Base-by-base conservation (phyloP, 2,329 filamentous ascomycete genomes). In the Xylariales sp. region DNA sequence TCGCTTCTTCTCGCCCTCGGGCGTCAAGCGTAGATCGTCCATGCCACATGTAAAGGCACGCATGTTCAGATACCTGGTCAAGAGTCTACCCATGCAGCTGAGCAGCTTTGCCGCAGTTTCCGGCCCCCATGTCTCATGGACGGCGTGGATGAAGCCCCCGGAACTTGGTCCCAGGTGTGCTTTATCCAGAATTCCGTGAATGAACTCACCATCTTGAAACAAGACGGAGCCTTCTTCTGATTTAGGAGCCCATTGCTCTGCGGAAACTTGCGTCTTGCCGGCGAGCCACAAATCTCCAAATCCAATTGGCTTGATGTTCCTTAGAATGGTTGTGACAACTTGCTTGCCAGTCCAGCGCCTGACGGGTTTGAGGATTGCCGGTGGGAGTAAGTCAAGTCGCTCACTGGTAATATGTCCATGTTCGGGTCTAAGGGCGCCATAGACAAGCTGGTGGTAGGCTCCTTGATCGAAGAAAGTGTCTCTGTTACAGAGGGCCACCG, bases 21-120 rank as follows among this genome's bases (percentile, higher is more conserved):
- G 70, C 1, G 91, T 97, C 36, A 98, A 77, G 41, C 85, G 80
- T 41, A 98, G 72, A 70, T 98, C 94, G 54, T 98, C 91, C 63
- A 98, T 95, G 58, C 94, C 94, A 61, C 93, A 98, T 47, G 88
- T 93, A 60, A 97, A 97, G 2, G 91, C 93, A 36, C 90, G 78
- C 82, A 96, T 95, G 56, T 93, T 87, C 43, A 97, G 73, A 47
- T 90, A 84, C 53, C 90, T 85, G 0, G 93, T 98, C 46, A 98
- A 67, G 18, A 98, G 72, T 40, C 93, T 81, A 38, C 93, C 93
- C 39, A 98, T 73, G 50, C 91, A 85, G 69, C 89, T 94, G 38
- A 98, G 77, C 8, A 95, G 70, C 56, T 88, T 88, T 23, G 93
- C 91, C 15, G 93, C 91, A 46, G 85, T 75, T 13, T 83, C 84